A percentile compares a stretch with the other conserved stretches of the same genome.
These are phyloP conservation scores for Oleoguttula mirabilis DNA, from an alignment of 495 filamentous ascomycete genomes.

Conservation along the genomic window DNA sequence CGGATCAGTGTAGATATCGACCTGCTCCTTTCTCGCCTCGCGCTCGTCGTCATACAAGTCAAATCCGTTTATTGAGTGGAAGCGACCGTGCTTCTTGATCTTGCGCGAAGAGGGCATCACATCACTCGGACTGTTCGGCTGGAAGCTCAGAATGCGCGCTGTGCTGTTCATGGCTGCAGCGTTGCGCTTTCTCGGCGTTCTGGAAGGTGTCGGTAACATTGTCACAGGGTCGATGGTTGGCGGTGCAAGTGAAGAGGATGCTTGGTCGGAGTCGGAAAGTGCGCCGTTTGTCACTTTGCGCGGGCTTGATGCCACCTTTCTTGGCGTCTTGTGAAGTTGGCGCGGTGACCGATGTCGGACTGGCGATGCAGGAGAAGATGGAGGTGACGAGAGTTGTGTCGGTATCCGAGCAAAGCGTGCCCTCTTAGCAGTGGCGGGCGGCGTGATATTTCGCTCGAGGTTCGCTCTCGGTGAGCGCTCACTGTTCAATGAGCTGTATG, in stretches of 20 bases:
- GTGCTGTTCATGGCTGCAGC: conserved; percentile 48
- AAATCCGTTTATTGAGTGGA: conserved; percentile 48
- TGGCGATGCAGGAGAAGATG: conserved; percentile 39
- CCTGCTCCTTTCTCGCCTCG: conserved; percentile 36
- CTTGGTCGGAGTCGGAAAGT: conserved; percentile 22
- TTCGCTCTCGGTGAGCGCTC: conserved; percentile 12
- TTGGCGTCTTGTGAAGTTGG: conserved; percentile 19
- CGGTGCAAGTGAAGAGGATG: conserved; percentile 15
- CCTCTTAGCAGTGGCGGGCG: conserved; percentile 22
- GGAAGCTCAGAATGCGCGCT: conserved; percentile 61
- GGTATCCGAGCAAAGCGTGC: conserved; percentile 15
- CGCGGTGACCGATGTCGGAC: conserved; percentile 28
- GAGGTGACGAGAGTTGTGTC: conserved; percentile 35
- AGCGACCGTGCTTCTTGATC: conserved; percentile 31
- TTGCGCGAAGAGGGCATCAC: conserved; percentile 48
- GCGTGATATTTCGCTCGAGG: conserved; percentile 15
- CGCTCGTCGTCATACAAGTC: conserved; percentile 54
- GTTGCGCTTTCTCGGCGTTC: conserved; percentile 70
- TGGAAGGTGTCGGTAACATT: conserved; percentile 80
- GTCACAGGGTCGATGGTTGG: conserved; percentile 18
- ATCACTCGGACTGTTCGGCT: conserved; percentile 31
- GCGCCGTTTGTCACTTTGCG: conserved; percentile 4
- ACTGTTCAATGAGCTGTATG: conserved; percentile 29
- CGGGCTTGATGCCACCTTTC: conserved; percentile 6
- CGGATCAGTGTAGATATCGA: conserved; percentile 82